Evolutionary conservation across 441 rosid genomes (phyloP), one percentile per base, ranked within the genome.

Genomic region (Arabidopsis hybrid): DNA sequence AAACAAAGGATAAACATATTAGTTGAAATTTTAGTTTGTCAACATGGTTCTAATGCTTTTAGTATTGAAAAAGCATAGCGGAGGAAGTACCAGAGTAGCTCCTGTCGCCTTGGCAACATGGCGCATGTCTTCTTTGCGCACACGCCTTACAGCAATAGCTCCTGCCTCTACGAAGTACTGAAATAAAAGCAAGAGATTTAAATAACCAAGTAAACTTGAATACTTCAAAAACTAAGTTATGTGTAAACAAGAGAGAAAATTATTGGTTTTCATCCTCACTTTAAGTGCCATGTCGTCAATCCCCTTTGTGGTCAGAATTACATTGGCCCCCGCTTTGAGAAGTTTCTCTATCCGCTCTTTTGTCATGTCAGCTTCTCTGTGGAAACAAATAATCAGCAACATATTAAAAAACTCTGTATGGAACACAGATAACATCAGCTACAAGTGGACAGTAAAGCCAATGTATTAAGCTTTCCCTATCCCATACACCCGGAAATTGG

Each of bases 261-360:
- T 35, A n/a, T 29, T 36, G 64, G n/a, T 17, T 66, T 31, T 50
- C 52, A 65, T 45, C 10, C 79, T 73, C 76, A 83, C 99, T 90
- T 93, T 96, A 62, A 96, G 92, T 59, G 98, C 94, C 99, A 96
- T 96, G 89, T 93, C 99, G 76, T 93, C 99, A 75, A 96, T 96
- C 69, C 97, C 98, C 82, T 96, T 96, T 12, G 98, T 96, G 47
- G 99, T 96, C 71, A 96, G 79, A 67, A 96, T 82, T 67, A 95
- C 98, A 77, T 95, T 93, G 11, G 99, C 99, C 50, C 99, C 99
- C 80, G 94, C 95, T 85, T 90, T 90, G 70, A 95, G 79, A 73
- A 95, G 90, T 77, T 95, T 95, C 73, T 84, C 94, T 74, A 96
- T 96, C 14, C 98, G 91, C 76, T 96, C 99, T 74, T 93, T 96